phyloP scores from a whole-genome alignment of 1,284 basidiomycete genomes.

The Austropuccinia psidii region DNA sequence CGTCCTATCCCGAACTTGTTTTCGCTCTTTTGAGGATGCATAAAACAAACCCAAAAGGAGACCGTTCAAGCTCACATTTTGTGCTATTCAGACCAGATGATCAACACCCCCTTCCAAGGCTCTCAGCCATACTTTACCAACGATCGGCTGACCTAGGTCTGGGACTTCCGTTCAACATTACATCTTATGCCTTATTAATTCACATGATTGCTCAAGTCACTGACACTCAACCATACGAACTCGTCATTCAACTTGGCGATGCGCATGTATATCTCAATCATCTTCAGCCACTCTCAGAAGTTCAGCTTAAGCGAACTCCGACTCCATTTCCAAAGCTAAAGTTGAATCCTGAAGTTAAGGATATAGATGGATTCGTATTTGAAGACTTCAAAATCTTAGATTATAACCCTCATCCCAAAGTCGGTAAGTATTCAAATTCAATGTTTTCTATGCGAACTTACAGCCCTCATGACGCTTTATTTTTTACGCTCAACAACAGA shows the following conservation, averaged over 20 bases:
- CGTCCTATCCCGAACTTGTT: conserved; percentile 47
- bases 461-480: too few species aligned
- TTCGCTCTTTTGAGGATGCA: too few species aligned
- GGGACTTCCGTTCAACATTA: conserved; percentile 97
- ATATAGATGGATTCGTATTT: conserved; percentile 74
- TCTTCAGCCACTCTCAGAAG: conserved; percentile 65
- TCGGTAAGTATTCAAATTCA: conserved; percentile 52
- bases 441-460: too few species aligned
- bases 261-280: conserved; percentile 95
- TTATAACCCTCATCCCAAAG: conserved; percentile 75
- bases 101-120: conserved; percentile 53
- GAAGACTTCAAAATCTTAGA: conserved; percentile 78
- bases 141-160: conserved; percentile 94
- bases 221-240: conserved; percentile 71
- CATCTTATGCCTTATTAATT: conserved; percentile 89
- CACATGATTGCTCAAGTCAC: conserved; percentile 95
- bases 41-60: too few species aligned
- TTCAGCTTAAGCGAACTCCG: conserved; percentile 72
- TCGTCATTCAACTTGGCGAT: conserved; percentile 89
- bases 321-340: conserved; percentile 71
- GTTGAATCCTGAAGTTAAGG: conserved; percentile 58
- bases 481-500: too few species aligned
- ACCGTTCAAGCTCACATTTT: too few species aligned
- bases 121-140: conserved; percentile 96
- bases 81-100: conserved; percentile 40